Conservation (phyloP, 1,139 yeast species). For the Protomyces inouyei region DNA sequence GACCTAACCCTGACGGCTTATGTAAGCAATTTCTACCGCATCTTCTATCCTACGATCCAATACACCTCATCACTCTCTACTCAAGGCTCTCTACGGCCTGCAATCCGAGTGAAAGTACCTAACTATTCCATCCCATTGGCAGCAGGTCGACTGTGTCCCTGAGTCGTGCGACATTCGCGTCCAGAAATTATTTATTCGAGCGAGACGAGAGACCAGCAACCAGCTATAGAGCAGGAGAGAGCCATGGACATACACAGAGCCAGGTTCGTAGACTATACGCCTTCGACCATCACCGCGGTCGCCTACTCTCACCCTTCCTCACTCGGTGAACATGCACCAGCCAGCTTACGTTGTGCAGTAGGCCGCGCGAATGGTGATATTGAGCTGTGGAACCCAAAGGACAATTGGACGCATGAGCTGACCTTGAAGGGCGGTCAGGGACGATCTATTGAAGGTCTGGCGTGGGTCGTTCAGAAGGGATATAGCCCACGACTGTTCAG, state of each 20-base stretch:
- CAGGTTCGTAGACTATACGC: conserved; percentile 83
- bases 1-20: too few species aligned
- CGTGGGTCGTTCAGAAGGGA: conserved; percentile 56
- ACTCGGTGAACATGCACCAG: conserved; percentile 39
- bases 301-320: conserved; percentile 70
- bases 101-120: too few species aligned
- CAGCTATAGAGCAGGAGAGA: not conserved
- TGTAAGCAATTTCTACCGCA: too few species aligned
- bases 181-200: too few species aligned
- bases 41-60: too few species aligned
- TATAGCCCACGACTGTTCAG: conserved; percentile 66
- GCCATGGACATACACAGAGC: conserved; percentile 81
- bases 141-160: too few species aligned
- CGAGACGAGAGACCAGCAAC: too few species aligned
- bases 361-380: conserved; percentile 94
- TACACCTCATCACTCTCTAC: too few species aligned
- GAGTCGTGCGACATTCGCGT: too few species aligned
- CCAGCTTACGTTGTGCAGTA: conserved; percentile 72
- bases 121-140: too few species aligned
- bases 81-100: too few species aligned
- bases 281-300: conserved; percentile 77
- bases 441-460: conserved; percentile 81
- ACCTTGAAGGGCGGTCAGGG: conserved; percentile 70
- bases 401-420: conserved; percentile 52
- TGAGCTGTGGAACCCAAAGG: conserved; percentile 90